Base-by-base conservation (phyloP, 2,329 filamentous ascomycete species). In the Lecanicillium sp. region DNA sequence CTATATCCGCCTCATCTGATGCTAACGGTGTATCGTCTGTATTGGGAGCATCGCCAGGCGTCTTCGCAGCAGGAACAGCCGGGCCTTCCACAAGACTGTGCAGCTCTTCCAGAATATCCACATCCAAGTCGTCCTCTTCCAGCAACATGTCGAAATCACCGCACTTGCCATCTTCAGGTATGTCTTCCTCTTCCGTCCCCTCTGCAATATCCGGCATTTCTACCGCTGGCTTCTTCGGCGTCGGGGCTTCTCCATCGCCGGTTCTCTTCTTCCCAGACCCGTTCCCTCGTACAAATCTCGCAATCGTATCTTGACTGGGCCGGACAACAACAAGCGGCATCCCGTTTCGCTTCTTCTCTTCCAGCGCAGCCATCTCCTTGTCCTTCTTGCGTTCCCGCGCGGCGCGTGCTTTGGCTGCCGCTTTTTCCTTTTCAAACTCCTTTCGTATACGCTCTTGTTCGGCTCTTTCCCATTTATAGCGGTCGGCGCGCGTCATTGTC, bases 221-320 rank as follows among this genome's bases (percentile, higher is more conserved):
- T 3, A 9, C 33, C 11, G n/a, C 29, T 7, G 29, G 8, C 22
- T 29, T 13, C 17, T 22, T 17, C 17, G 28, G 4, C 12, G 17
- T 19, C 9, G 29, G n/a, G 11, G 45, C 28, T 39, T 44, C 33
- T 45, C 29, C 10, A 17, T 39, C 43, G 3, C 30, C 38, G 22
- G 55, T 53, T 29, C 55, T 55, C 48, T 61, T 62, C 38, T 47
- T 60, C 2, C 42, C 41, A 3, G 47, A 46, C 2, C 54, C 55
- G n/a, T 59, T 55, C 0, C 60, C 57, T 27, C 60, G 57, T 7
- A 74, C 56, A 41, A 80, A 80, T 27, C 65, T 52, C 14, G 72
- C 62, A 44, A 81, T 75, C 0, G 69, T 74, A 30, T 69, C 69
- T 51, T 80, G 77, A 25, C 75, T 79, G 0, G 75, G 69, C 27